Evolutionary conservation across 2,329 filamentous ascomycete genomes (phyloP).

Genomic region (Aspergillus uvarum): DNA sequence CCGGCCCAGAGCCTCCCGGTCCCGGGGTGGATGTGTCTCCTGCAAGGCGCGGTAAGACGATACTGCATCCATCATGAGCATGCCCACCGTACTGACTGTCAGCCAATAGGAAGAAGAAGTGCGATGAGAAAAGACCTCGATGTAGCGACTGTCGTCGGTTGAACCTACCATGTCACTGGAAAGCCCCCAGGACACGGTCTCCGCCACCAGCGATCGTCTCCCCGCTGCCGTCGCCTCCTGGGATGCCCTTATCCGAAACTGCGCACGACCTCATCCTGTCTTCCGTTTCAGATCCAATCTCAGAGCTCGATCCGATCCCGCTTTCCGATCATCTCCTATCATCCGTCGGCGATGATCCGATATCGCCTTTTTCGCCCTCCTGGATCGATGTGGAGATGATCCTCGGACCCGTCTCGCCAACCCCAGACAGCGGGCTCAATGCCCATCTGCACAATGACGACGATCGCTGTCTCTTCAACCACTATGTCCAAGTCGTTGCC

Average conservation of each 20-base stretch:
- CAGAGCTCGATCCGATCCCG: not conserved
- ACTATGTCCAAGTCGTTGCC: conserved; percentile 29
- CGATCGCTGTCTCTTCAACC: conserved; percentile 30
- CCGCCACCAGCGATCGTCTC: too few relatives aligned
- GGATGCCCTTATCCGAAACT: not conserved
- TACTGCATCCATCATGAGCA: too few relatives aligned
- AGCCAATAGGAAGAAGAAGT: conserved; percentile 25
- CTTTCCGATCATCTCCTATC: too few relatives aligned
- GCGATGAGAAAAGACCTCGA: conserved; percentile 24
- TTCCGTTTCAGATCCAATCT: not conserved
- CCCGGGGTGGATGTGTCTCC: conserved; percentile 26
- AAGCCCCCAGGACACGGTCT: not conserved
- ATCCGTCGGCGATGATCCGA: not conserved
- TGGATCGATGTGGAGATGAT: conserved; percentile 11
- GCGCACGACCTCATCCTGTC: conserved; percentile 4
- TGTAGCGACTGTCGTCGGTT: conserved; percentile 29
- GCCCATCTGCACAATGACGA: conserved; percentile 26
- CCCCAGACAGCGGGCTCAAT: conserved; percentile 15
- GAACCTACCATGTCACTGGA: conserved; percentile 25
- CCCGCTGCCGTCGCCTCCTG: not conserved
- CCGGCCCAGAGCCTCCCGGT: conserved; percentile 26
- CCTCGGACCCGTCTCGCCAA: conserved; percentile 4
- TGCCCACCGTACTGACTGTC: too few relatives aligned
- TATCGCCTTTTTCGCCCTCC: conserved; percentile 4
- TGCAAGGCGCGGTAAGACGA: conserved; percentile 25